phyloP scores from a whole-genome alignment of 345 rosid genomes.

The Alliaria petiolata region DNA sequence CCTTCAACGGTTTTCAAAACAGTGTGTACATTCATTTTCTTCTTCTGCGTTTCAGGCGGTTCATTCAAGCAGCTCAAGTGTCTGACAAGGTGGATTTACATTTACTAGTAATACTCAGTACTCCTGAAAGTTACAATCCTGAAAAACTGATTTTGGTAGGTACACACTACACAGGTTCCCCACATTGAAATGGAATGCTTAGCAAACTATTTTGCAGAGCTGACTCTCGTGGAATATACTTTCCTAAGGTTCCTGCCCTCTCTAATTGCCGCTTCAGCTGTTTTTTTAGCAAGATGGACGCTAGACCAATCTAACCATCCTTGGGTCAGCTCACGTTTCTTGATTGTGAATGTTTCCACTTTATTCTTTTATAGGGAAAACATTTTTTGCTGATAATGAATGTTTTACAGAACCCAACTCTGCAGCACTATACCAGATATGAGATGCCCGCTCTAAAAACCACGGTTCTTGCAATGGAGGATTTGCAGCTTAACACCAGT shows the following conservation, averaged over 20 bases:
- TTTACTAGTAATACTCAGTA: not conserved
- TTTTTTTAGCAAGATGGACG: constrained; percentile 80
- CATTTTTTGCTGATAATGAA: not conserved
- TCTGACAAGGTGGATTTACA: constrained; percentile 45
- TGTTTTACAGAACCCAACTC: constrained; percentile 54
- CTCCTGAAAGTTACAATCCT: not conserved
- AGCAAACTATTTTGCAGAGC: constrained; percentile 75
- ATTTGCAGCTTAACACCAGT: constrained; percentile 54
- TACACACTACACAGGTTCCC: constrained; percentile 35
- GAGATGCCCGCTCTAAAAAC: constrained; percentile 47
- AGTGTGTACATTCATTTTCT: not conserved
- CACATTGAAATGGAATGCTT: constrained; percentile 58
- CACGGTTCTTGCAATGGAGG: constrained; percentile 68
- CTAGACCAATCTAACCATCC: constrained; percentile 70
- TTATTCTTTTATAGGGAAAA: not conserved
- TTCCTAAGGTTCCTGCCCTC: constrained; percentile 73
- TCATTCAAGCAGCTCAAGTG: constrained; percentile 70
- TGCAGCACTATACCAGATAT: constrained; percentile 74
- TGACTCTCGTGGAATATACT: constrained; percentile 63
- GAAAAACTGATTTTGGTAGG: not conserved
- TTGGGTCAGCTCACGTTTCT: constrained; percentile 53
- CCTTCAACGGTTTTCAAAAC: not conserved
- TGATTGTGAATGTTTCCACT: not conserved
- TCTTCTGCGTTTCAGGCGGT: constrained; percentile 48
- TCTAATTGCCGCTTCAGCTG: constrained; percentile 73